These are phyloP conservation scores for Miamiensis avidus DNA, from an alignment of 169 alveolate genomes.

Conservation along the genomic window DNA sequence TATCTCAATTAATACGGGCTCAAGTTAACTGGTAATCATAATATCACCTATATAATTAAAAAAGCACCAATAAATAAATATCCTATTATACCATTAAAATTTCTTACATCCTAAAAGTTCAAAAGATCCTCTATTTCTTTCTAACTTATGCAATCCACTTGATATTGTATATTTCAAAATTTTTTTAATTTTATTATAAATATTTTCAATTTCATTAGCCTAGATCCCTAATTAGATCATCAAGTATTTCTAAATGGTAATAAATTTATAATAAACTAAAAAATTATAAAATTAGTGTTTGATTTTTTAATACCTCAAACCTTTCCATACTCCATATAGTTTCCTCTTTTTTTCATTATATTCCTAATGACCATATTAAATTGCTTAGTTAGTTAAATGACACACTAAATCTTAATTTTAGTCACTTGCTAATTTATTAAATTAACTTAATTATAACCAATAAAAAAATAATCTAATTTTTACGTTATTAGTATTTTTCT, in stretches of 20 bases:
- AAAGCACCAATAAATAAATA: neutral
- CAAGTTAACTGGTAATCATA: slow-evolving; percentile 62
- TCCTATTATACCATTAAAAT: neutral
- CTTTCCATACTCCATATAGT: slow-evolving; percentile 46
- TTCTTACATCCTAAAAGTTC: slow-evolving; percentile 72
- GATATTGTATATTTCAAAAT: slow-evolving; percentile 42
- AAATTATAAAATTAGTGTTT: neutral
- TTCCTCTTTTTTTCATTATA: slow-evolving; percentile 54
- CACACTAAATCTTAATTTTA: slow-evolving; percentile 36
- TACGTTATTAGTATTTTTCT: slow-evolving; percentile 18
- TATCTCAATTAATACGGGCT: slow-evolving; percentile 77
- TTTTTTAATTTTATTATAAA: slow-evolving; percentile 44
- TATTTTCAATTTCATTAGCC: slow-evolving; percentile 33
- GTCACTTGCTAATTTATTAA: slow-evolving; percentile 36
- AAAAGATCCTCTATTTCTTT: slow-evolving; percentile 60
- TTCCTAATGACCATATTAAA: slow-evolving; percentile 62
- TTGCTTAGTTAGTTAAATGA: slow-evolving; percentile 68
- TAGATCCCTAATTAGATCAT: neutral
- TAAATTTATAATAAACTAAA: neutral
- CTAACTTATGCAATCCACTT: slow-evolving; percentile 47
- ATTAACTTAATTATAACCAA: neutral
- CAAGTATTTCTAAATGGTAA: neutral
- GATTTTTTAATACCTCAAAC: neutral
- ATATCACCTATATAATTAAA: slow-evolving; percentile 55
- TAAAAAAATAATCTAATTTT: too few species aligned